Conservation (phyloP, 2,329 filamentous ascomycete genomes). For the Conoideocrella luteorostrata region DNA sequence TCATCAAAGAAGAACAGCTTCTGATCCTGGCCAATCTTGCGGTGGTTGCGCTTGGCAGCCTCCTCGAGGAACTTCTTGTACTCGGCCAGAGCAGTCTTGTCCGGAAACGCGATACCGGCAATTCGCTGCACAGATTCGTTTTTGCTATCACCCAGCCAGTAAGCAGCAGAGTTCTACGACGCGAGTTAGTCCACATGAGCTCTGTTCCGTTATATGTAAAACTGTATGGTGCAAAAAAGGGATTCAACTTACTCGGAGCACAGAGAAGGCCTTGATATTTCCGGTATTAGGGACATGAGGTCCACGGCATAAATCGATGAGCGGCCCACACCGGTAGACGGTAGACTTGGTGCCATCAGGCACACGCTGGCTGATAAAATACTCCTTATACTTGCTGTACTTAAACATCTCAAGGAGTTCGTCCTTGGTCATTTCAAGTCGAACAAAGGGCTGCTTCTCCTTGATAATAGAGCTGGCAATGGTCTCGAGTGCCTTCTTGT, state of each 20-base stretch:
- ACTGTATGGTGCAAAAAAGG: too few species aligned
- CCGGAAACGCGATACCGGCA: constrained; percentile 89
- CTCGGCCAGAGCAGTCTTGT: constrained; percentile 90
- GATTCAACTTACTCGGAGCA: constrained; percentile 73
- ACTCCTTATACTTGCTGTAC: constrained; percentile 97
- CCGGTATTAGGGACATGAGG: constrained; percentile 90
- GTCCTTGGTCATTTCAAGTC: constrained; percentile 81
- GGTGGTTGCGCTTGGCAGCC: constrained; percentile 94
- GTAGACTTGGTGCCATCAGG: constrained; percentile 84
- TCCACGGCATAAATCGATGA: constrained; percentile 92
- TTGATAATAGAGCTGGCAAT: constrained; percentile 82
- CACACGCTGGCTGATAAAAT: constrained; percentile 72
- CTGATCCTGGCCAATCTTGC: constrained; percentile 89
- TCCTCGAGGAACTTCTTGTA: constrained; percentile 95
- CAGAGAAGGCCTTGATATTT: constrained; percentile 88
- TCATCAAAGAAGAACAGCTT: constrained; percentile 98
- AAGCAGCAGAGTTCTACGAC: constrained; percentile 57
- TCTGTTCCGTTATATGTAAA: not conserved
- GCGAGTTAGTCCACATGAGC: constrained; percentile 20
- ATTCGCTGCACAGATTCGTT: constrained; percentile 96
- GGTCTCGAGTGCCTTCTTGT: constrained; percentile 80
- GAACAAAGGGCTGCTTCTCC: constrained; percentile 93
- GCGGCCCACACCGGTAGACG: constrained; percentile 86
- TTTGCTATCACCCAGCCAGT: constrained; percentile 88
- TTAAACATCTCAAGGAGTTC: constrained; percentile 90